These are phyloP conservation scores for Ophidiomyces ophidiicola DNA, from an alignment of 2,329 filamentous ascomycete species.

Conservation along the genomic window DNA sequence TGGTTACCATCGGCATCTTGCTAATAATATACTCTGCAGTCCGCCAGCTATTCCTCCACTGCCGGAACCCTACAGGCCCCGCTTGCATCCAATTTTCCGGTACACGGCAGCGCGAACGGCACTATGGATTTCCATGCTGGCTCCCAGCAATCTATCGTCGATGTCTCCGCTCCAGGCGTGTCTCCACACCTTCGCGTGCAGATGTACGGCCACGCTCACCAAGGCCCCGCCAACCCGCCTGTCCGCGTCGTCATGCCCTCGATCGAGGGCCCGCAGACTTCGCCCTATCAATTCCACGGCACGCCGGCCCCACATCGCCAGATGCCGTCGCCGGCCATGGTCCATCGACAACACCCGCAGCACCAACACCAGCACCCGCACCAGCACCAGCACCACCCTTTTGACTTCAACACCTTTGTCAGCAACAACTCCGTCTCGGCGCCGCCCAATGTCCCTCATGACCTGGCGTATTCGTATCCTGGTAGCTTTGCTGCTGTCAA, in stretches of 20 bases:
- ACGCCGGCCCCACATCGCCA: slow-evolving; percentile 25
- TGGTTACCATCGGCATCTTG: slow-evolving; percentile 17
- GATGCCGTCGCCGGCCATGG: slow-evolving; percentile 19
- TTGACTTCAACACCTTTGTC: slow-evolving; percentile 29
- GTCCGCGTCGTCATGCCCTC: slow-evolving; percentile 4
- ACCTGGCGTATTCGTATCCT: slow-evolving; percentile 23
- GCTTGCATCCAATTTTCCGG: slow-evolving; percentile 28
- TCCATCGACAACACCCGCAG: no score
- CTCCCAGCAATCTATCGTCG: slow-evolving; percentile 39
- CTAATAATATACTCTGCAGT: slow-evolving; percentile 33
- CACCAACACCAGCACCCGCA: no score
- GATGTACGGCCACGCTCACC: slow-evolving; percentile 1
- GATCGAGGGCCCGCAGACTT: slow-evolving; percentile 1
- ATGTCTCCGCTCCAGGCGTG: slow-evolving; percentile 32
- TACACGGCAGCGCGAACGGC: slow-evolving; percentile 37
- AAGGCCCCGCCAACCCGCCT: not conserved
- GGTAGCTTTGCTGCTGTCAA: slow-evolving; percentile 4
- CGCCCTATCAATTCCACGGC: not conserved
- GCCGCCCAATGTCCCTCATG: slow-evolving; percentile 17
- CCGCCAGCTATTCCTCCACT: slow-evolving; percentile 57
- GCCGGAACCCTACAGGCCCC: slow-evolving; percentile 36
- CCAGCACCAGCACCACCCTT: slow-evolving; percentile 26
- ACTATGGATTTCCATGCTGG: slow-evolving; percentile 37
- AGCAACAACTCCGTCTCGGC: slow-evolving; percentile 21
- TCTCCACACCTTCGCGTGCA: slow-evolving; percentile 31